Evolutionary conservation across 1,284 basidiomycete species (phyloP).

Genomic region (Cerioporus squamosus): DNA sequence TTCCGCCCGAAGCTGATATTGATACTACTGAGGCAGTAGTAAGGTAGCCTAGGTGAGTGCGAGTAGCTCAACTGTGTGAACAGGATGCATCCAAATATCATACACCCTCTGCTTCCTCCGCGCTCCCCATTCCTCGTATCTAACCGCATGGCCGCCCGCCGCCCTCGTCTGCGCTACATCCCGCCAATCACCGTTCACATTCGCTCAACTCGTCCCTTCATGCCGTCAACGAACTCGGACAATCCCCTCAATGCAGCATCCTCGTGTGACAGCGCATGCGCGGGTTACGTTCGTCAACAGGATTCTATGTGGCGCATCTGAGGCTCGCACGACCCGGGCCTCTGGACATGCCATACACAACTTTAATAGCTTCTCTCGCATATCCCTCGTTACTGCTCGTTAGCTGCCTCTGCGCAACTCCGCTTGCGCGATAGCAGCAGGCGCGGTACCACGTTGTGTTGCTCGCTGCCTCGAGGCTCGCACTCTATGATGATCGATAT

Average conservation of each 20-base stretch:
- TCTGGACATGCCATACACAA: constrained; percentile 16
- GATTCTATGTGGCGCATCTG: constrained; percentile 4
- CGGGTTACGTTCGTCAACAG: constrained; percentile 7
- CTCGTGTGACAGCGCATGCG: constrained; percentile 17
- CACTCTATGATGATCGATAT: constrained; percentile 19
- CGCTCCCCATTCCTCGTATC: constrained; percentile 4
- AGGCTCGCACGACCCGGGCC: constrained; percentile 13
- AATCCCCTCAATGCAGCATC: constrained; percentile 14
- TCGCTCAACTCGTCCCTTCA: background rate
- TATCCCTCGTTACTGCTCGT: constrained; percentile 18
- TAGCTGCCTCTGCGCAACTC: constrained; percentile 13
- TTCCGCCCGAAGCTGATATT: background rate
- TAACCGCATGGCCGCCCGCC: constrained; percentile 16
- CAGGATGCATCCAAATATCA: constrained; percentile 15
- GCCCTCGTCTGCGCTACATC: too few relatives aligned
- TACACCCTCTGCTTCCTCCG: constrained; percentile 10
- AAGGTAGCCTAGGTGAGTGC: background rate
- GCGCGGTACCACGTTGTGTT: constrained; percentile 15
- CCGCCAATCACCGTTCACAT: background rate
- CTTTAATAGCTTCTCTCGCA: constrained; percentile 19
- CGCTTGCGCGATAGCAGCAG: constrained; percentile 9
- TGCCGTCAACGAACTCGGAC: background rate
- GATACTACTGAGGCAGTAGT: constrained; percentile 13
- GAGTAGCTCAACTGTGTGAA: constrained; percentile 4
- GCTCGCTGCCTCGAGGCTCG: constrained; percentile 3